phyloP scores from a whole-genome alignment of 2,329 filamentous ascomycete species.

The Fusarium robinianum region DNA sequence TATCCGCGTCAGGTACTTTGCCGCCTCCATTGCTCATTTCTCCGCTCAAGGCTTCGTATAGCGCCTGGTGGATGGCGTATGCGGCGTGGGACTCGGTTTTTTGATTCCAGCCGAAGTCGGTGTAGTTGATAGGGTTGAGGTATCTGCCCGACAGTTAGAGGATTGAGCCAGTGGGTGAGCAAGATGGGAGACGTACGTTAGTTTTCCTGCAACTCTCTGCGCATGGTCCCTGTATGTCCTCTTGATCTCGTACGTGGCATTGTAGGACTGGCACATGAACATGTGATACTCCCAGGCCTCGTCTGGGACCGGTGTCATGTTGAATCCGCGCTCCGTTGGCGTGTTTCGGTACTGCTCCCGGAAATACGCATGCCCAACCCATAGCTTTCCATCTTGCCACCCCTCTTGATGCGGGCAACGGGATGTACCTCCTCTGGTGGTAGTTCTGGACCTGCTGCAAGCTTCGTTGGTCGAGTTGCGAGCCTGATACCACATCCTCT shows the following conservation, averaged over 20 bases:
- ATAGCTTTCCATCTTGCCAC: neutral
- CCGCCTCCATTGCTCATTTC: neutral
- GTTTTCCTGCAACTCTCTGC: neutral
- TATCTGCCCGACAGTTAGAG: neutral
- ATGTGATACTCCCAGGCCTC: conserved; percentile 2
- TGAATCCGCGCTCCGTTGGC: neutral
- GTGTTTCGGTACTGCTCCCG: neutral
- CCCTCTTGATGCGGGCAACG: too few relatives aligned
- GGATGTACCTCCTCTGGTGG: too few relatives aligned
- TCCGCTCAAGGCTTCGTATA: neutral
- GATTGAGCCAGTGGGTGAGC: neutral
- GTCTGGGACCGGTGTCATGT: neutral
- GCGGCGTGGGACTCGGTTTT: neutral
- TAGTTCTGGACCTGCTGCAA: too few relatives aligned
- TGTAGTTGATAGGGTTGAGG: neutral
- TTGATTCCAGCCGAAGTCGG: neutral
- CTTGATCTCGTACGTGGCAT: neutral
- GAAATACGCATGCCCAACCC: neutral
- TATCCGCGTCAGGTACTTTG: neutral
- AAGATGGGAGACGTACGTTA: neutral
- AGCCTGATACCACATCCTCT: neutral
- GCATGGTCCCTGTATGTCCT: neutral
- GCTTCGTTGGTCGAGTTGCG: neutral
- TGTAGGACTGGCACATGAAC: conserved; percentile 2
- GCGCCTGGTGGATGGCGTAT: neutral